A percentile compares a stretch with the other conserved stretches of the same genome.
phyloP scores from a whole-genome alignment of 2,329 filamentous ascomycete species.

The Cryoendolithus antarcticus region DNA sequence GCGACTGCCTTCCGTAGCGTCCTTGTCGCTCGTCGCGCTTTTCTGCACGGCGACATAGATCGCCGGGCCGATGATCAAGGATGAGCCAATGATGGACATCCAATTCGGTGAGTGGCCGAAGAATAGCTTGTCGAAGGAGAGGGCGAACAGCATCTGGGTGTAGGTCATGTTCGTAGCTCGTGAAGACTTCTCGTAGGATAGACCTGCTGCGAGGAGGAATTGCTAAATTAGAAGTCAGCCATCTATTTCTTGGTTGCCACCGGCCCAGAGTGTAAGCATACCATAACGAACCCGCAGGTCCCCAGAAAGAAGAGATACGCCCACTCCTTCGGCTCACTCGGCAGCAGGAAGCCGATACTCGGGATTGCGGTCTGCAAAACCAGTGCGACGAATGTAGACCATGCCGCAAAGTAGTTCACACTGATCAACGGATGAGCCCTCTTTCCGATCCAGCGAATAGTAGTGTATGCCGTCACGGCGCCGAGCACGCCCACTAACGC shows the following conservation, averaged over 20 bases:
- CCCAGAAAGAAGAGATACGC: slow-evolving; percentile 55
- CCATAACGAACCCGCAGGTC: slow-evolving; percentile 63
- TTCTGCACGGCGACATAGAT: slow-evolving; percentile 51
- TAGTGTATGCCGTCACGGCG: slow-evolving; percentile 59
- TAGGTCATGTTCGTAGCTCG: slow-evolving; percentile 57
- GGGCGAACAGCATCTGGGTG: slow-evolving; percentile 57
- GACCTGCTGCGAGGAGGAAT: slow-evolving; percentile 66
- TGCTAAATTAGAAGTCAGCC: slow-evolving; percentile 36
- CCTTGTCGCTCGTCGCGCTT: slow-evolving; percentile 20
- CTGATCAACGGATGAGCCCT: slow-evolving; percentile 71
- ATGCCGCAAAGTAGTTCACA: slow-evolving; percentile 70
- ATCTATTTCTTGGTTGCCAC: neutral
- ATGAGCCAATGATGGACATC: slow-evolving; percentile 49
- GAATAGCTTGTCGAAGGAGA: slow-evolving; percentile 51
- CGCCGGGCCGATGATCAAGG: slow-evolving; percentile 52
- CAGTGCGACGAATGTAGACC: slow-evolving; percentile 56
- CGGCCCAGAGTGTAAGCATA: slow-evolving; percentile 13
- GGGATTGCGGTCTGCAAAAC: slow-evolving; percentile 46
- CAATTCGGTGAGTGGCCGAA: slow-evolving; percentile 48
- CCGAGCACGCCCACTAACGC: slow-evolving; percentile 69
- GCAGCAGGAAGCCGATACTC: slow-evolving; percentile 45
- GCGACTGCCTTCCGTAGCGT: slow-evolving; percentile 5
- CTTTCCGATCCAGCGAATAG: slow-evolving; percentile 67
- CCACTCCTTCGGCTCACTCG: slow-evolving; percentile 48
- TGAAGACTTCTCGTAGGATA: slow-evolving; percentile 56